Evolutionary conservation across 2,329 filamentous ascomycete species (phyloP).

Genomic region (Neopestalotiopsis sp.): DNA sequence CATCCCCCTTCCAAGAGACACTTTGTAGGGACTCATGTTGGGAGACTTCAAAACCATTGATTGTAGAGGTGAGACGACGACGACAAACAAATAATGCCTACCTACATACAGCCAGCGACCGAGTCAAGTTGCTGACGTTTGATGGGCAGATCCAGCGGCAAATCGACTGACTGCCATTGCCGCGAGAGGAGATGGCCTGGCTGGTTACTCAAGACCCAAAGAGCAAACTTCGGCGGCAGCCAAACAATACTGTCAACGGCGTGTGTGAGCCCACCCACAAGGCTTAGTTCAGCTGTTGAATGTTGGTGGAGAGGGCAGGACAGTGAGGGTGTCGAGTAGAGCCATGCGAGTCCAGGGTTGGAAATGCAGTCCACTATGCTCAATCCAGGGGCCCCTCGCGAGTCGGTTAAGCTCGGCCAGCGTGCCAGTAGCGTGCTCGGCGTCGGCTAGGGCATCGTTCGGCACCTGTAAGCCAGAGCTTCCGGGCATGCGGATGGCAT

Average conservation of each 20-base stretch:
- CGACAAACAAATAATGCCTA: not conserved
- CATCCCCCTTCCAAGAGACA: not conserved
- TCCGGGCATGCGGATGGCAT: not conserved
- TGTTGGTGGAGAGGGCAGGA: no score
- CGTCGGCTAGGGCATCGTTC: not conserved
- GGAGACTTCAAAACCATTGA: not conserved
- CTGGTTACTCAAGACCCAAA: not conserved
- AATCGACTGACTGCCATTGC: not conserved
- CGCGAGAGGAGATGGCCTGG: not conserved
- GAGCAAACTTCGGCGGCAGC: not conserved
- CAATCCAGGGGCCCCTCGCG: not conserved
- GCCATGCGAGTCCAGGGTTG: no score
- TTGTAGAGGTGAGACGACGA: not conserved
- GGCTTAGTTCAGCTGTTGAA: not conserved
- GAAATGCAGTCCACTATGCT: no score
- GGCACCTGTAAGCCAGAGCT: not conserved
- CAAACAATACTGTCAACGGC: not conserved
- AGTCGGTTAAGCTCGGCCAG: not conserved
- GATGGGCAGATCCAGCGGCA: not conserved
- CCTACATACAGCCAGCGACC: not conserved
- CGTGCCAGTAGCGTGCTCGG: not conserved
- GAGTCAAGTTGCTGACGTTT: constrained; percentile 1
- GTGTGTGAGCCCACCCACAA: not conserved
- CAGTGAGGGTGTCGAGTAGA: no score
- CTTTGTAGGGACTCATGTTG: not conserved